Evolutionary conservation across 768 basidiomycete genomes (phyloP).

Genomic region (Auricularia sp.): DNA sequence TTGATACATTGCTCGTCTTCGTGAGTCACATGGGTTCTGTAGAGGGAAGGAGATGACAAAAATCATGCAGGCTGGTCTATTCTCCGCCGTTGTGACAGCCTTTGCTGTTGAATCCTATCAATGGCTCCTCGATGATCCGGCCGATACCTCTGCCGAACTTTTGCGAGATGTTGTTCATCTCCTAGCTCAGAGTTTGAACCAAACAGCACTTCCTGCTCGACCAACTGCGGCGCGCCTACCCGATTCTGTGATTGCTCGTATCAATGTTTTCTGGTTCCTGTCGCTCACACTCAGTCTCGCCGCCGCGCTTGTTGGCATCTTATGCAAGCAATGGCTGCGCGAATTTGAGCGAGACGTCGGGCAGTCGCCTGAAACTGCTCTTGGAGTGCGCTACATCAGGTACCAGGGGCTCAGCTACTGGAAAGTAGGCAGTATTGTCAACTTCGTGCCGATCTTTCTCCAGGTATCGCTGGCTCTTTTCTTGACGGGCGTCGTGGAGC

Average conservation of each 20-base stretch:
- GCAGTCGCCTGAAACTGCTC: background rate
- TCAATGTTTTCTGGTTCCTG: constrained; percentile 18
- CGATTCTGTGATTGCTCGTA: constrained; percentile 34
- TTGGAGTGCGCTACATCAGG: constrained; percentile 12
- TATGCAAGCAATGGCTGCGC: constrained; percentile 21
- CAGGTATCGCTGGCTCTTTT: constrained; percentile 13
- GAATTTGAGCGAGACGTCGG: constrained; percentile 6
- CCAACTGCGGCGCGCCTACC: background rate
- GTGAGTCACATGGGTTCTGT: background rate
- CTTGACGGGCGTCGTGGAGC: constrained; percentile 11
- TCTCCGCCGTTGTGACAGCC: constrained; percentile 17
- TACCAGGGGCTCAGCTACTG: constrained; percentile 13
- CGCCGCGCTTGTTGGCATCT: constrained; percentile 17
- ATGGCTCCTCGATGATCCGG: constrained; percentile 9
- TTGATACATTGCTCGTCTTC: background rate
- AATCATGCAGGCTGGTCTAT: constrained; percentile 5
- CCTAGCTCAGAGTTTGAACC: background rate
- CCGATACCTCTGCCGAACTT: constrained; percentile 2
- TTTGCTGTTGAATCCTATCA: constrained; percentile 15
- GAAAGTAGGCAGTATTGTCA: constrained; percentile 15
- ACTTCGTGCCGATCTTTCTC: constrained; percentile 12
- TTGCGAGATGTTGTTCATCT: background rate
- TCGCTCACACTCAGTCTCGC: constrained; percentile 16
- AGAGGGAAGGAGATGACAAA: background rate
- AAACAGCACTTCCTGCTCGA: background rate